Conservation (phyloP, 169 alveolate species). For the Plasmodium fragile region DNA sequence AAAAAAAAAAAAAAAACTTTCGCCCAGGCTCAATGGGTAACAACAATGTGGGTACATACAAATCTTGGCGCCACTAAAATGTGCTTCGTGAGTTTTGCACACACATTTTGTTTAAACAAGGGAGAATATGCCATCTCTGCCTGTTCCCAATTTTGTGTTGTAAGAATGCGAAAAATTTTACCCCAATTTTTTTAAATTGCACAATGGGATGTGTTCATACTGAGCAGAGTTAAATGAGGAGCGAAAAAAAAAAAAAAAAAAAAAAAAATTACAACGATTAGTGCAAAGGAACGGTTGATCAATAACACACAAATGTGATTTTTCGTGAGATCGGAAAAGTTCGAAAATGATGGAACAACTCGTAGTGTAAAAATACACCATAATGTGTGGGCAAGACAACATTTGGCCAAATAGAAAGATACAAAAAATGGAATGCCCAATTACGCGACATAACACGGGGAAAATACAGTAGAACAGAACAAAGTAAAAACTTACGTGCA, state of each 20-base stretch:
- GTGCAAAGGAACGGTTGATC: not conserved
- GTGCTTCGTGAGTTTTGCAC: not conserved
- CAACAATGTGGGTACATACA: not conserved
- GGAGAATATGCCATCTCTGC: not conserved
- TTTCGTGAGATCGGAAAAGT: not conserved
- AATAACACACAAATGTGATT: not conserved
- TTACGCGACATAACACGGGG: not conserved
- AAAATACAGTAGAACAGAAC: not conserved
- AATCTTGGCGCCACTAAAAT: not conserved
- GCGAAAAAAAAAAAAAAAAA: not conserved
- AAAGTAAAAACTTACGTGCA: not conserved
- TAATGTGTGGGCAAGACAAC: not conserved
- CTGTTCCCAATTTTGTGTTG: not conserved
- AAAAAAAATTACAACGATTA: not conserved
- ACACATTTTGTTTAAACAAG: not conserved
- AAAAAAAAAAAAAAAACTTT: not conserved
- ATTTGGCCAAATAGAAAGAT: not conserved
- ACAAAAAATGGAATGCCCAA: not conserved
- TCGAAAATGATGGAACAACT: not conserved
- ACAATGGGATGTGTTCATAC: not conserved
- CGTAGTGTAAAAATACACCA: not conserved
- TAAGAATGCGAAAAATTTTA: not conserved
- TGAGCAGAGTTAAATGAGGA: not conserved
- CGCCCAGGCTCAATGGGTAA: not conserved
- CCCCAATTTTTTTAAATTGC: not conserved